These are phyloP conservation scores for Isabelozyma rhagii DNA, from an alignment of 805 yeast species.

Conservation along the genomic window DNA sequence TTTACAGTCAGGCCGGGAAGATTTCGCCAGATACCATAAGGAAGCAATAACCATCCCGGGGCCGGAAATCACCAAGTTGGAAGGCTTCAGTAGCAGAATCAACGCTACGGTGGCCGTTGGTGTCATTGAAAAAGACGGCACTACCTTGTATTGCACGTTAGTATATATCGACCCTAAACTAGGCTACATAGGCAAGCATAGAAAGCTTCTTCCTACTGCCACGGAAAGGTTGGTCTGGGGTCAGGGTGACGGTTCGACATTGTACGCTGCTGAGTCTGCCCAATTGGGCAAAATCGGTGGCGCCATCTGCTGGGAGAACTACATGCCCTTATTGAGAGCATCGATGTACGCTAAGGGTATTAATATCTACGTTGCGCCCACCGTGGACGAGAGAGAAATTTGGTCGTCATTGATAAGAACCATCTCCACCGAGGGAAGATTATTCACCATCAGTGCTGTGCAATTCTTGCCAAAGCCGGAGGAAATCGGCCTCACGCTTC, in stretches of 20 bases:
- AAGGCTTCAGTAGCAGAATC: slow-evolving; percentile 27
- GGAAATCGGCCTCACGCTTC: slow-evolving; percentile 19
- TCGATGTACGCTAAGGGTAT: slow-evolving; percentile 43
- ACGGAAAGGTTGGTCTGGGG: slow-evolving; percentile 46
- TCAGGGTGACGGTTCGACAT: slow-evolving; percentile 45
- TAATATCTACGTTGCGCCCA: slow-evolving; percentile 41
- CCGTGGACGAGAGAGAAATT: slow-evolving; percentile 39
- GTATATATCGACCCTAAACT: slow-evolving; percentile 35
- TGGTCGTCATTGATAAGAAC: slow-evolving; percentile 43
- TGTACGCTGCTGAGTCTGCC: slow-evolving; percentile 31
- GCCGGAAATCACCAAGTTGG: slow-evolving; percentile 30
- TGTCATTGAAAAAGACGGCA: slow-evolving; percentile 33
- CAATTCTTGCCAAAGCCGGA: slow-evolving; percentile 34
- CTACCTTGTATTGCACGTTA: slow-evolving; percentile 39
- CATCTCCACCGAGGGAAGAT: slow-evolving; percentile 38
- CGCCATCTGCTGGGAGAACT: slow-evolving; percentile 48
- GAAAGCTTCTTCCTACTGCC: slow-evolving; percentile 45
- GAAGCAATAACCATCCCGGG: slow-evolving; percentile 35
- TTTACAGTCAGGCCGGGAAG: slow-evolving; percentile 38
- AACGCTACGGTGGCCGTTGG: slow-evolving; percentile 37
- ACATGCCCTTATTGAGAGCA: slow-evolving; percentile 37
- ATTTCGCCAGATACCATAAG: slow-evolving; percentile 31
- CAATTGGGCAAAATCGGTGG: slow-evolving; percentile 36
- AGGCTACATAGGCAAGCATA: slow-evolving; percentile 37
- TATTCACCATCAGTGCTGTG: slow-evolving; percentile 38